These are phyloP conservation scores for Sphagnum contortum DNA, from an alignment of 225 moss, liverwort and hornwort species.

Conservation along the genomic window DNA sequence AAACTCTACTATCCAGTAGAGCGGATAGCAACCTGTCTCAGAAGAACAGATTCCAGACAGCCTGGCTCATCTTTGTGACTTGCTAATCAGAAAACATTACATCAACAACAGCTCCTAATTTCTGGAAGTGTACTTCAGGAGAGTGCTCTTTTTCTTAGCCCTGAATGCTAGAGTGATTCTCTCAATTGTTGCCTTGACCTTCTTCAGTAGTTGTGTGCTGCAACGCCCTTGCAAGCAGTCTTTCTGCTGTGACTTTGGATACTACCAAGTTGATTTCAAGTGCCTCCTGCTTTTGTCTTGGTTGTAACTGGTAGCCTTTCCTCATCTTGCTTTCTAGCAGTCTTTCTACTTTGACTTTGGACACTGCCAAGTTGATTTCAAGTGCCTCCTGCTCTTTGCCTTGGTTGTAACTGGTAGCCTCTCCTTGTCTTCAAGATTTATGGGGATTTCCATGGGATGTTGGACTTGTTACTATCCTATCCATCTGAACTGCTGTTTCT, in stretches of 20 bases:
- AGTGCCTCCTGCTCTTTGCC: conserved; percentile 1
- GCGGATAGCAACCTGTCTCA: no score
- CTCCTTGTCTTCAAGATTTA: conserved; percentile 16
- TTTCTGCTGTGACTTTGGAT: conserved; percentile 8
- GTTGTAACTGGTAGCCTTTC: not conserved
- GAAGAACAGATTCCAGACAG: no score
- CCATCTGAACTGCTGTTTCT: conserved; percentile 8
- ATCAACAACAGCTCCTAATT: no score
- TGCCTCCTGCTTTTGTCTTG: not conserved
- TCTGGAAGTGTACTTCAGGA: conserved; percentile 17
- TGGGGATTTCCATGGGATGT: conserved; percentile 12
- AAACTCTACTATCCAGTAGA: no score
- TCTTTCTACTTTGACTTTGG: conserved; percentile 8
- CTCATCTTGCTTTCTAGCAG: conserved; percentile 6
- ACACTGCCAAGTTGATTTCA: not conserved
- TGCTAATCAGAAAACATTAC: no score
- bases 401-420: not conserved
- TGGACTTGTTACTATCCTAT: conserved; percentile 8
- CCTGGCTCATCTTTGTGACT: no score
- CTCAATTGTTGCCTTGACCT: conserved; percentile 8
- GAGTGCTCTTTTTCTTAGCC: conserved; percentile 53
- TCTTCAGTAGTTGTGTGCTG: conserved; percentile 22
- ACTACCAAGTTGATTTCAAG: conserved; percentile 1
- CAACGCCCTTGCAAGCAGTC: conserved; percentile 8
- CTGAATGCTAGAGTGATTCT: conserved; percentile 27